Base-by-base conservation (phyloP, 345 rosid genomes). In the Barbarea vulgaris region DNA sequence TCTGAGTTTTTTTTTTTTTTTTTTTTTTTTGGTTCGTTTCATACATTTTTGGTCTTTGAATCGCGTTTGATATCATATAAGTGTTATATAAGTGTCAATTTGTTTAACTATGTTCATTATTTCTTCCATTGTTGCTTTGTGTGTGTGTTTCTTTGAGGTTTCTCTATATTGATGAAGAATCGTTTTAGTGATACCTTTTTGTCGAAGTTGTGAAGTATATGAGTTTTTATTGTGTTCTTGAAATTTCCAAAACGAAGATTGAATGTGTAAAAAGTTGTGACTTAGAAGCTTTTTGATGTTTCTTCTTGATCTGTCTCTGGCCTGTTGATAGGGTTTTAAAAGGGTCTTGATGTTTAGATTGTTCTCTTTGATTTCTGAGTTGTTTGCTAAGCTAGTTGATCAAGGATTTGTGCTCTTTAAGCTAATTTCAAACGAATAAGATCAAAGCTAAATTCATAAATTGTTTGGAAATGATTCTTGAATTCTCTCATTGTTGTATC, bases 1-100 rank as follows among this genome's bases (percentile, higher is more conserved):
- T 74, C 66, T 65, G 31, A 15, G 2, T 44, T 47, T 59, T 19
- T 69, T 47, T 30, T 59, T 13, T 68, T 46, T 17, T 52, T 24
- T n/a, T n/a, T n/a, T n/a, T n/a, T n/a, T n/a, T n/a, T n/a, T n/a
- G n/a, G n/a, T 14, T 0, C 28, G 19, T 53, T 2, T 67, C 11
- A 0, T 1, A 21, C 25, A 7, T 18, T 67, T 56, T 58, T 58
- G 17, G 27, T 36, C 1, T 27, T 52, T 63, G 33, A 39, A 41
- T 52, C 53, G 28, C 2, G 9, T 48, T 71, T 13, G 60, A 24
- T 31, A n/a, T 27, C 28, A 15, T 19, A 5, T 31, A 10, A 55
- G 5, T 25, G 1, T 56, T 13, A 15, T 19, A 10, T 21, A 10
- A 55, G 5, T 24, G 3, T 55, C 13, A 7, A 15, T 56, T 69